phyloP scores from a whole-genome alignment of 352 stramenopile species.

The Pythium rhizo-oryzae region DNA sequence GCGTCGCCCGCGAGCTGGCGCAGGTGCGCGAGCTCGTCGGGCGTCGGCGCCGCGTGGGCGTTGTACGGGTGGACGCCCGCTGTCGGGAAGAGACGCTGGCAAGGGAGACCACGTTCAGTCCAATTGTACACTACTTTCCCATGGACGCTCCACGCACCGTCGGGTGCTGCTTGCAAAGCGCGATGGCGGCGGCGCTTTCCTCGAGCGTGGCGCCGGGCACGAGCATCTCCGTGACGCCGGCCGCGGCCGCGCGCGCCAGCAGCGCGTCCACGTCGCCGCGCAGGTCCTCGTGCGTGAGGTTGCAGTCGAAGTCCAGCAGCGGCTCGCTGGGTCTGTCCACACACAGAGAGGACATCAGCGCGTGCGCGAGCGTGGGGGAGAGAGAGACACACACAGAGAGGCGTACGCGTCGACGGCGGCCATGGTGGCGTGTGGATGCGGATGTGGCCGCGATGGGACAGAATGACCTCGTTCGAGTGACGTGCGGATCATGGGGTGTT shows the following conservation, averaged over 20 bases:
- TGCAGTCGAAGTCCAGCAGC: constrained; percentile 86
- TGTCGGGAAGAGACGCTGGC: constrained; percentile 60
- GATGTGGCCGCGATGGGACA: background rate
- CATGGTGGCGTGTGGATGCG: background rate
- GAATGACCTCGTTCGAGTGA: background rate
- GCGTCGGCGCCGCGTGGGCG: constrained; percentile 41
- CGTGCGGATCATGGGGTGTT: background rate
- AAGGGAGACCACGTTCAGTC: background rate
- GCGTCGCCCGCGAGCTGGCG: constrained; percentile 36
- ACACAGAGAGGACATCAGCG: background rate
- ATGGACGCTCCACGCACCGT: constrained; percentile 23
- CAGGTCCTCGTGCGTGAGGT: constrained; percentile 77
- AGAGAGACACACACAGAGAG: background rate
- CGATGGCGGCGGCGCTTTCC: constrained; percentile 61
- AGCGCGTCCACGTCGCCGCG: constrained; percentile 38
- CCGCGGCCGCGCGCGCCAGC: constrained; percentile 37
- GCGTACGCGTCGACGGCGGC: background rate
- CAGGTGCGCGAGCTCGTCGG: constrained; percentile 41
- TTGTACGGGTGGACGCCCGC: constrained; percentile 83
- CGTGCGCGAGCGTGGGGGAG: background rate
- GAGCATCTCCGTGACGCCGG: constrained; percentile 71
- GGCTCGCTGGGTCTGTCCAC: background rate
- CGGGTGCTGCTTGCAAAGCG: constrained; percentile 51
- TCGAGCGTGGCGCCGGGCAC: constrained; percentile 73
- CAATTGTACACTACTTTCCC: background rate